Evolutionary conservation across 2,329 filamentous ascomycete genomes (phyloP).

Genomic region (Botrytis squamosa): DNA sequence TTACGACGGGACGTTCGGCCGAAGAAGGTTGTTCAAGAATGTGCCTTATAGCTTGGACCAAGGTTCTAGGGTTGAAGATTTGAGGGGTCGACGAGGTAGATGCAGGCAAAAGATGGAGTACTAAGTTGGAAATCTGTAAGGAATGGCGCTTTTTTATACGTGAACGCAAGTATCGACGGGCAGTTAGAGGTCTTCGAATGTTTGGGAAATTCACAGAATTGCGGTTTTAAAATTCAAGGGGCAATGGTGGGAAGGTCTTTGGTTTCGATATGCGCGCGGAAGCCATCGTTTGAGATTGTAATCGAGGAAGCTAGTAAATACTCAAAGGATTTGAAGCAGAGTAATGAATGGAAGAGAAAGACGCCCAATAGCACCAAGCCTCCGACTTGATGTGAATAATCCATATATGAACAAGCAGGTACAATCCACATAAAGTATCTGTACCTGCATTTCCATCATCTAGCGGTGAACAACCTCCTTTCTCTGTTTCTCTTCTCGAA

Average conservation of each 20-base stretch:
- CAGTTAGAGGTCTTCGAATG: not conserved
- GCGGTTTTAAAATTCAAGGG: not conserved
- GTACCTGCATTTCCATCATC: not conserved
- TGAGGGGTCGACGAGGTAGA: not conserved
- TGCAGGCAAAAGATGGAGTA: not conserved
- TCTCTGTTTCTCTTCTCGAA: not conserved
- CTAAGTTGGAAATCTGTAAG: not conserved
- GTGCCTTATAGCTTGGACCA: not conserved
- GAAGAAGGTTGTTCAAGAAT: not conserved
- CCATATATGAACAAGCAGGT: not conserved
- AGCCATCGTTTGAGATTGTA: not conserved
- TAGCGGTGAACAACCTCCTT: conserved; percentile 5
- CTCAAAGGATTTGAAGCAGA: not conserved
- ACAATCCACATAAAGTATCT: not conserved
- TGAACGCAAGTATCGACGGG: not conserved
- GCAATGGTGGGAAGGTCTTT: not conserved
- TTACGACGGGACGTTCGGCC: not conserved
- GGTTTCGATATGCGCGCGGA: not conserved
- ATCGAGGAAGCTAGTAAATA: not conserved
- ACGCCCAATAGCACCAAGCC: not conserved
- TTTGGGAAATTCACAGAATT: not conserved
- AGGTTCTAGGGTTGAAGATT: not conserved
- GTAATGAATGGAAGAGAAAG: not conserved
- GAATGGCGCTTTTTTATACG: not conserved
- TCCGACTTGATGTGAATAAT: not conserved